Evolutionary conservation across 2,329 filamentous ascomycete species (phyloP), one percentile per base, ranked within the genome.

Genomic region (Didymella segeticola): DNA sequence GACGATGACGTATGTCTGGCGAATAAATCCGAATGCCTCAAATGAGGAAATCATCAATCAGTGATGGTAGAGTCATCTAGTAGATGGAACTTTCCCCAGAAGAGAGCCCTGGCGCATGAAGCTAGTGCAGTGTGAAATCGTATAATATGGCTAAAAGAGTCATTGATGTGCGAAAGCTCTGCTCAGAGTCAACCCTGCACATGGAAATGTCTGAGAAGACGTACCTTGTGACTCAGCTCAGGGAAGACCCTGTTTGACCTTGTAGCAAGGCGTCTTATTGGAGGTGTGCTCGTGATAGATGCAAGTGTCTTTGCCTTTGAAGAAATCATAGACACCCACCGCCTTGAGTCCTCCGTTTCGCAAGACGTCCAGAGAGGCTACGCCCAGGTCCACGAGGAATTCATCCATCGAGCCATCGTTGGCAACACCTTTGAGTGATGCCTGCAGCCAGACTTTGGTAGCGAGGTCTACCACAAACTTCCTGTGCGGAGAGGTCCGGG

Each of bases 211-310:
- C n/a, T n/a, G n/a, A n/a, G n/a, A n/a, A n/a, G n/a, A n/a, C n/a
- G n/a, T n/a, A n/a, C n/a, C n/a, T n/a, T n/a, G n/a, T n/a, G n/a
- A n/a, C n/a, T n/a, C n/a, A n/a, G n/a, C n/a, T n/a, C n/a, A n/a
- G n/a, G n/a, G n/a, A 7, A 15, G 7, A 5, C 9, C 19, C 14
- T 11, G 39, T 25, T 38, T 47, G 19, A 5, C 27, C n/a, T 43
- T 50, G 47, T 43, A 50, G 38, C 38, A 50, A 15, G 37, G 19
- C 26, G n/a, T 11, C 4, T 34, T 34, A 17, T 2, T 29, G 11
- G 8, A 6, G 6, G 38, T 37, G n/a, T 50, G 47, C 27, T 50
- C 47, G 12, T 50, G 47, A 19, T 50, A 50, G 15, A 14, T 15
- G 47, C 47, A 50, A 4, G 45, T 36, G 6, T 41, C 27, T 7